phyloP scores from a whole-genome alignment of 208 protist genomes.

The Trypanosoma cruzi region DNA sequence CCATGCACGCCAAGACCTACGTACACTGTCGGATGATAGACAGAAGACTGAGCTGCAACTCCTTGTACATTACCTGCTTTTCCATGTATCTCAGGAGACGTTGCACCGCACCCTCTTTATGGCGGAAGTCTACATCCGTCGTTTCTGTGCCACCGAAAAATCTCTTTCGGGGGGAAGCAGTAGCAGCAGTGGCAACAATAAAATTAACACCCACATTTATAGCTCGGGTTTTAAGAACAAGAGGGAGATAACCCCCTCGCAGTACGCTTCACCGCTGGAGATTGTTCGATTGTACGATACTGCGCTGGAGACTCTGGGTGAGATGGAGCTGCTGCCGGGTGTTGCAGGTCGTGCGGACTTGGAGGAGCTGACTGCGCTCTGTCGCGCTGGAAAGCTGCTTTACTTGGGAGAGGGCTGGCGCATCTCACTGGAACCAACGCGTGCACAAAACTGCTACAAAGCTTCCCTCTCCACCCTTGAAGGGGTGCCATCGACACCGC shows the following conservation, averaged over 20 bases:
- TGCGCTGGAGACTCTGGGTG: constrained; percentile 54
- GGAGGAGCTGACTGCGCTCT: constrained; percentile 45
- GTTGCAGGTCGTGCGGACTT: constrained; percentile 62
- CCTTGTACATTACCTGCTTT: constrained; percentile 79
- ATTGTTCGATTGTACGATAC: constrained; percentile 83
- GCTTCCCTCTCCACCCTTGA: constrained; percentile 50
- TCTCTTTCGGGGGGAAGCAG: constrained; percentile 26
- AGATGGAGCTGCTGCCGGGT: constrained; percentile 85
- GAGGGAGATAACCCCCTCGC: constrained; percentile 52
- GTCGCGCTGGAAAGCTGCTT: constrained; percentile 60
- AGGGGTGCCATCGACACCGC: constrained; percentile 8
- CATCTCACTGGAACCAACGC: constrained; percentile 31
- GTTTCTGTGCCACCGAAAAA: constrained; percentile 76
- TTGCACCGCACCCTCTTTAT: constrained; percentile 76
- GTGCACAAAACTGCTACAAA: constrained; percentile 47
- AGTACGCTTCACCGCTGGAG: constrained; percentile 84
- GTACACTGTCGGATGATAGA: constrained; percentile 37
- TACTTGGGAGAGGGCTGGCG: constrained; percentile 79
- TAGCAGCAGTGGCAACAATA: not conserved
- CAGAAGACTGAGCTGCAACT: constrained; percentile 73
- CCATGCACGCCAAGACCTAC: constrained; percentile 77
- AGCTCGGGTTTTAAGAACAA: constrained; percentile 21
- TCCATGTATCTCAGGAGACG: constrained; percentile 71
- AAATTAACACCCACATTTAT: not conserved
- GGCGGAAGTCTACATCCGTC: constrained; percentile 61